Base-by-base conservation (phyloP, 2,329 filamentous ascomycete genomes). In the Aspergillus quadricinctus region DNA sequence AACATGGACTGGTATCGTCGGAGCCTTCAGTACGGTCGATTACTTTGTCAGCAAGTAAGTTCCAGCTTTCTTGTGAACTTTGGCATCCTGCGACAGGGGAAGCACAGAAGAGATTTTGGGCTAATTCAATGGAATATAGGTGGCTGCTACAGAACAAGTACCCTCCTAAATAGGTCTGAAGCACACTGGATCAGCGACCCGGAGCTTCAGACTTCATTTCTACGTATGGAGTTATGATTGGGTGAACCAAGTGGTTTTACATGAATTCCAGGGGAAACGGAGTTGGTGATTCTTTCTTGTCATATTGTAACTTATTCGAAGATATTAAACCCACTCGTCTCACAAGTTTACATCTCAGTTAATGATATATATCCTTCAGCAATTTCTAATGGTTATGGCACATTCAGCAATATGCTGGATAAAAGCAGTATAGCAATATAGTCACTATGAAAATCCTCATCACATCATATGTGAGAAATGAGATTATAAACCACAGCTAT, bases 121-220 rank as follows among this genome's bases (percentile, higher is more conserved):
- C 59, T 67, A 58, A 64, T 25, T 14, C 23, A 21, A 45, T 28
- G 21, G 23, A 48, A 25, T 54, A 10, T 58, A 80, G 78, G 63
- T 80, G 78, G 74, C 72, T 80, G 54, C 69, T 80, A 60, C 75
- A 78, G 65, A 80, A 80, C 71, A 80, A 79, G 65, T 80, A 76
- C 62, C 78, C 78, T 50, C 72, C 72, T 54, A 78, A 79, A 69
- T 78, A 75, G 64, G 61, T 27, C 48, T 17, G n/a, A 45, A 43
- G 28, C 29, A 46, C 45, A 23, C 21, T 21, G 25, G 41, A 23
- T 19, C 19, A 46, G 19, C 10, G 43, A 14, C 21, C 31, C 23
- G 3, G 19, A n/a, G 43, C 21, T 23, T 46, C 43, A 27, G 43
- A 46, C n/a, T 46, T 46, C 4, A 46, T 46, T 27, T 45, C 23